A percentile compares a stretch with the other conserved stretches of the same genome.
phyloP scores from a whole-genome alignment of 345 rosid genomes.

The Conringia planisiliqua region DNA sequence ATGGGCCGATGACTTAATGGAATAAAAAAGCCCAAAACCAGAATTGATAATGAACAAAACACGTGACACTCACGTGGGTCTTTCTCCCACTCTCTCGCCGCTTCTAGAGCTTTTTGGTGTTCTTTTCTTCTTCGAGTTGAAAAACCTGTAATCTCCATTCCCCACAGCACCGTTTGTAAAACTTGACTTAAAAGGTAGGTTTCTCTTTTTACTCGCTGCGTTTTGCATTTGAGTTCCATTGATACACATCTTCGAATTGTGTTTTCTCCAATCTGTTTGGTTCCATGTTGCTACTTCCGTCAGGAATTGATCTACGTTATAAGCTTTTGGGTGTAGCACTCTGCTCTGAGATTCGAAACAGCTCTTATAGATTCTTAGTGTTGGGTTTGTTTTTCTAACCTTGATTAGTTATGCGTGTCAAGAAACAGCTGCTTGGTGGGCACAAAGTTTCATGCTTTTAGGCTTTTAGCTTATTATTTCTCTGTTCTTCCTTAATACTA shows the following conservation, averaged over 20 bases:
- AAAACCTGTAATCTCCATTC: neutral
- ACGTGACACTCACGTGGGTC: conserved; percentile 20
- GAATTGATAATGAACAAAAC: neutral
- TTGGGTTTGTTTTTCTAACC: neutral
- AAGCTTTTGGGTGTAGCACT: neutral
- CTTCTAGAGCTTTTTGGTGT: conserved; percentile 5
- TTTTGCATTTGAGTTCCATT: neutral
- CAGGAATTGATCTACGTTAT: neutral
- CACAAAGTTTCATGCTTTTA: neutral
- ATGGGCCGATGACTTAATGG: neutral
- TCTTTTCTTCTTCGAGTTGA: neutral
- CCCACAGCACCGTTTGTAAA: neutral
- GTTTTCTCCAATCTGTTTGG: neutral
- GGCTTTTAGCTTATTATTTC: neutral
- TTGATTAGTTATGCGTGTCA: neutral
- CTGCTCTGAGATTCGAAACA: neutral
- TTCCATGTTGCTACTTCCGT: neutral
- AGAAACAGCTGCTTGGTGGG: neutral
- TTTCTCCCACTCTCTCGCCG: conserved; percentile 15
- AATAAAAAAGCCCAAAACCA: neutral
- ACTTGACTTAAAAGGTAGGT: neutral
- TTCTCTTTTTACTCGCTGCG: neutral
- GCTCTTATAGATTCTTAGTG: neutral
- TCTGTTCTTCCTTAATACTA: neutral
- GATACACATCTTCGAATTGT: neutral